Conservation (phyloP, 83 land plant species). For the Picea abies region DNA sequence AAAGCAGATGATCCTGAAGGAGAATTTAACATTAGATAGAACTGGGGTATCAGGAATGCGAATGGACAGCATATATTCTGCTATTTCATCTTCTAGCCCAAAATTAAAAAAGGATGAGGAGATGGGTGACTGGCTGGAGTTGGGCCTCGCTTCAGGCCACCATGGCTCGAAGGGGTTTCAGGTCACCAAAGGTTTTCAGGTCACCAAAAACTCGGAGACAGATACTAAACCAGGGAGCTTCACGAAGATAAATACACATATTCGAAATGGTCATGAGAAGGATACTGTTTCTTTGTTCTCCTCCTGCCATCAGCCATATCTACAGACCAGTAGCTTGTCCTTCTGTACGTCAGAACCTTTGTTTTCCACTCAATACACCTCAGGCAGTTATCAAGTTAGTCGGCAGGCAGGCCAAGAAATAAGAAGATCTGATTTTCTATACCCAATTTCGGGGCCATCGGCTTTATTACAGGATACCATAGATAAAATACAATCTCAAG, state of each 20-base stretch:
- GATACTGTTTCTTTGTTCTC: not conserved
- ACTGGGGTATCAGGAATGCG: not conserved
- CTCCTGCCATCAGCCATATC: not conserved
- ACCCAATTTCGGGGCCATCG: not conserved
- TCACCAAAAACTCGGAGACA: too few species aligned
- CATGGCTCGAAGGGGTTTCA: not conserved
- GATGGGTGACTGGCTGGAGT: not conserved
- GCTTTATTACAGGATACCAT: not conserved
- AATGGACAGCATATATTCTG: not conserved
- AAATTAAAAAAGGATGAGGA: not conserved
- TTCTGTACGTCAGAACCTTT: not conserved
- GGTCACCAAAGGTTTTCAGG: too few species aligned
- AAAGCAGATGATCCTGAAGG: not conserved
- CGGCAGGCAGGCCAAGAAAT: not conserved
- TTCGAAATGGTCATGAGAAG: not conserved
- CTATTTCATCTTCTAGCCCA: not conserved
- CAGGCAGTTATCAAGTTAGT: not conserved
- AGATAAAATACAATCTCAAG: not conserved
- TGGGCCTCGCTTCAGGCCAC: not conserved
- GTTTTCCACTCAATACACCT: not conserved
- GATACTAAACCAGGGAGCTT: not conserved
- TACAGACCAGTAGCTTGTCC: not conserved
- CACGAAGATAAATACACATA: not conserved
- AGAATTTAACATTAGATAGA: not conserved
- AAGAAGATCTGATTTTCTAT: not conserved